phyloP scores from a whole-genome alignment of 2,329 filamentous ascomycete genomes.

The Aspergillus fumigatus region DNA sequence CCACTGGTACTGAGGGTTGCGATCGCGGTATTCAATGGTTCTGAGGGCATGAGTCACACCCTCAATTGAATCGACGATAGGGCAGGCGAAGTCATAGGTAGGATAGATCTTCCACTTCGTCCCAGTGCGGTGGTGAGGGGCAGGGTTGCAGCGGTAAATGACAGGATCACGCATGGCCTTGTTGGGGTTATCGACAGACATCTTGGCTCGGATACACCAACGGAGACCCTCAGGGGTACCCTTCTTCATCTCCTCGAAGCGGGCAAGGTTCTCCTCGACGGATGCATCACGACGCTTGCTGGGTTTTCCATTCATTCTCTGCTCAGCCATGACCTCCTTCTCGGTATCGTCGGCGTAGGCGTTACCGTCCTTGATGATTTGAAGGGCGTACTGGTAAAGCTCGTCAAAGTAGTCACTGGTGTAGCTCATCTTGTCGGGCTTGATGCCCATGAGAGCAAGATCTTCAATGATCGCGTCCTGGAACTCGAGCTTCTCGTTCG shows the following conservation, averaged over 20 bases:
- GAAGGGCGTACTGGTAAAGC: conserved; percentile 78
- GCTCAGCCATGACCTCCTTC: conserved; percentile 78
- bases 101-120: conserved; percentile 63
- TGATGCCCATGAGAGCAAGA: conserved; percentile 83
- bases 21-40: conserved; percentile 57
- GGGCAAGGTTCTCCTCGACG: conserved; percentile 77
- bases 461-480: conserved; percentile 93
- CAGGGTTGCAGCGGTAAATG: conserved; percentile 87
- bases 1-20: conserved; percentile 50
- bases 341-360: conserved; percentile 95
- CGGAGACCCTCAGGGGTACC: conserved; percentile 71
- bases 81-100: conserved; percentile 63
- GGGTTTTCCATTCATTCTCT: conserved; percentile 78
- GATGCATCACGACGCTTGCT: conserved; percentile 74
- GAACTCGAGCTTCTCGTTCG: conserved; percentile 95
- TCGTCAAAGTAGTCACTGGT: conserved; percentile 95
- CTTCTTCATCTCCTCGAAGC: conserved; percentile 90
- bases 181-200: conserved; percentile 86
- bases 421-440: conserved; percentile 79
- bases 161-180: conserved; percentile 95
- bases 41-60: conserved; percentile 62
- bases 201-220: conserved; percentile 93
- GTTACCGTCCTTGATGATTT: conserved; percentile 78
- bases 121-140: conserved; percentile 60
- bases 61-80: conserved; percentile 59